Evolutionary conservation across 1,284 basidiomycete genomes (phyloP).

Genomic region (Papiliotrema flavescens): DNA sequence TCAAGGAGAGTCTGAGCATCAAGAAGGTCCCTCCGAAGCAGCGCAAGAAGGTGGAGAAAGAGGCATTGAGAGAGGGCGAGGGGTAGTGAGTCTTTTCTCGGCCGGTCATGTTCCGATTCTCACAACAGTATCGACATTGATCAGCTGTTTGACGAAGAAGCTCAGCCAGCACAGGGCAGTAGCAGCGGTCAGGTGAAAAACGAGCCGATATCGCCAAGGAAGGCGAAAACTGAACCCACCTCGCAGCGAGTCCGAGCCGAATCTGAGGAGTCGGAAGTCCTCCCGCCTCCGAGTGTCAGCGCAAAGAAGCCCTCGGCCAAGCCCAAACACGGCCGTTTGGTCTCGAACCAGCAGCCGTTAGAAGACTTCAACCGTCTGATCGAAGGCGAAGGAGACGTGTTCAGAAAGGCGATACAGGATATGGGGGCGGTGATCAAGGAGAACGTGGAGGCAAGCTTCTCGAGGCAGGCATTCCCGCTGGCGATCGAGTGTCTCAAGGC

Average conservation of each 20-base stretch:
- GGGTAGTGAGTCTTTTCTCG: conserved; percentile 32
- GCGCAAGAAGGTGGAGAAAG: conserved; percentile 55
- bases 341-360: conserved; percentile 69
- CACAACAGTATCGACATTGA: conserved; percentile 44
- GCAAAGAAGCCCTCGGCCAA: conserved; percentile 15
- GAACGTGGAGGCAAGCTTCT: conserved; percentile 66
- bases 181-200: conserved; percentile 2
- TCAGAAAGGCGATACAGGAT: conserved; percentile 70
- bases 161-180: neutral
- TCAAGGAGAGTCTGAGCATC: conserved; percentile 66
- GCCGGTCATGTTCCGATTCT: neutral
- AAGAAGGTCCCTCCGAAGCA: conserved; percentile 50
- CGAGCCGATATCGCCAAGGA: conserved; percentile 23
- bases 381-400: conserved; percentile 63
- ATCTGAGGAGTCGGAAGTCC: conserved; percentile 38
- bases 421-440: conserved; percentile 66
- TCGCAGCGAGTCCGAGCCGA: conserved; percentile 16
- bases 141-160: conserved; percentile 32
- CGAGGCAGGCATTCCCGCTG: conserved; percentile 61
- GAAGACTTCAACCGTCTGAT: conserved; percentile 70
- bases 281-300: conserved; percentile 32
- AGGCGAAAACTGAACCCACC: conserved; percentile 50
- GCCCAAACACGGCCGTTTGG: conserved; percentile 43
- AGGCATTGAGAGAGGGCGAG: conserved; percentile 36
- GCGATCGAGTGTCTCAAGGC: conserved; percentile 67